These are phyloP conservation scores for Batkoa obscura DNA, from an alignment of 371 early-diverging fungal species.

Conservation along the genomic window DNA sequence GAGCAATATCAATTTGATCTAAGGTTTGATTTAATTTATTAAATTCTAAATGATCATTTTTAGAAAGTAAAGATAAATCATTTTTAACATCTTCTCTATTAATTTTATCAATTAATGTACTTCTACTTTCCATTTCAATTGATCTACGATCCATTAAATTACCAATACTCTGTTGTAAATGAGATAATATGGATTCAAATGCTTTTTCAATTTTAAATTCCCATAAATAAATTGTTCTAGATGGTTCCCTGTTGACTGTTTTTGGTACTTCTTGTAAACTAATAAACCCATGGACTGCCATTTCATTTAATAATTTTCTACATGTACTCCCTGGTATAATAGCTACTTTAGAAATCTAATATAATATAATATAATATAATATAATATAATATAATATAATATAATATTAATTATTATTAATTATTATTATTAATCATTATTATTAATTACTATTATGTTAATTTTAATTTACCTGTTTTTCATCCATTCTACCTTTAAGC, in stretches of 20 bases:
- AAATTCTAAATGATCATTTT: constrained; percentile 31
- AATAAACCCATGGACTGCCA: constrained; percentile 47
- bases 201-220: constrained; percentile 43
- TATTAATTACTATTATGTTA: no score
- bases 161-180: constrained; percentile 37
- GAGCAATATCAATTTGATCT: constrained; percentile 30
- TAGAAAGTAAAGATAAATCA: constrained; percentile 33
- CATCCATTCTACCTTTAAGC: neutral
- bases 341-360: no score
- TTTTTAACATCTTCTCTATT: constrained; percentile 51
- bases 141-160: constrained; percentile 46
- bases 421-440: no score
- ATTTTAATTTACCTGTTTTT: no score
- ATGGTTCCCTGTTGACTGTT: constrained; percentile 66
- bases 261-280: constrained; percentile 77
- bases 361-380: no score
- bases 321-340: neutral
- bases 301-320: constrained; percentile 13
- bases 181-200: constrained; percentile 33
- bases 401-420: no score
- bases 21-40: constrained; percentile 24
- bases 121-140: constrained; percentile 32
- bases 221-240: constrained; percentile 69
- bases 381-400: no score
- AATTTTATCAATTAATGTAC: constrained; percentile 47